Evolutionary conservation across 2,329 filamentous ascomycete species (phyloP), one percentile per base, ranked within the genome.

Genomic region (Fusarium domesticum): DNA sequence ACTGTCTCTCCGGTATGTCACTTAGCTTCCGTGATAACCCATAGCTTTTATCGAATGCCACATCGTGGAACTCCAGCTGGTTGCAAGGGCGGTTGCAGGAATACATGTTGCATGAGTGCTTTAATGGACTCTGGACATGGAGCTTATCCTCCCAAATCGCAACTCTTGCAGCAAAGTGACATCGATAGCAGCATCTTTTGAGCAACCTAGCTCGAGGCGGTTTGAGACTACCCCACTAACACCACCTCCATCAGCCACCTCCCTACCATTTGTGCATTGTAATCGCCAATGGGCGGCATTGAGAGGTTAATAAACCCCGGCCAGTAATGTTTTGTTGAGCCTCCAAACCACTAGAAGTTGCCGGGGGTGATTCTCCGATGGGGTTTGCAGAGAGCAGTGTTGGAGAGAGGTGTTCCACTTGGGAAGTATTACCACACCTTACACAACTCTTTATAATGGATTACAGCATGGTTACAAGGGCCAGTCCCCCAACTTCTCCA

Each of bases 161-260:
- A 41, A 18, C 47, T 45, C 43, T 54, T 45, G 44, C 39, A 47
- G 45, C 34, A 48, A 45, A 54, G 50, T 51, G 52, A 48, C 54
- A 51, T 54, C 25, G 52, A 52, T 39, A 31, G 45, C 50, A 23
- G 35, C 33, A 30, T 18, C 32, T 36, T 39, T 48, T 43, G 41
- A 40, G 35, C 54, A 37, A 35, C 40, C 37, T 48, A 43, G 47
- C 32, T 34, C 39, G 49, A 46, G 37, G 18, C 28, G 47, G 45
- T 40, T 43, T 48, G 51, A 34, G 43, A 34, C n/a, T 39, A 49
- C 51, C 54, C 51, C 51, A 54, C 51, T 42, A 49, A 25, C 31
- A 54, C 44, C 51, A 54, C 51, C 48, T 46, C 49, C 39, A 52
- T 45, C 51, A 51, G 51, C 28, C 48, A 31, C 47, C 45, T 34